Evolutionary conservation across 1,284 basidiomycete species (phyloP), one percentile per base, ranked within the genome.

Genomic region (Ceratorhiza oryzae-sativae): DNA sequence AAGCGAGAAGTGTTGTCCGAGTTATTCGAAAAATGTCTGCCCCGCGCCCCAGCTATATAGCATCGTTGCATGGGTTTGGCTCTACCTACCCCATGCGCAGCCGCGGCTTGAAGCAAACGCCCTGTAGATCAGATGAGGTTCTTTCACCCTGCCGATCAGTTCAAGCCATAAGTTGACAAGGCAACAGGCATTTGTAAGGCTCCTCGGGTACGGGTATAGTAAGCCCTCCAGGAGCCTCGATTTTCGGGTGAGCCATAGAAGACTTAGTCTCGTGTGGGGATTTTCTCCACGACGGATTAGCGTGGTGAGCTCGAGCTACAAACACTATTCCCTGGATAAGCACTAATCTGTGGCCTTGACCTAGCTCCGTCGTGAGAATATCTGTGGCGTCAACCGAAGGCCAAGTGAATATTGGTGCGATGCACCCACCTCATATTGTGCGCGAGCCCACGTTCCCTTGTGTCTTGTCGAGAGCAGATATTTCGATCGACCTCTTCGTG

Each of bases 71-170:
- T 20, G 5, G 45, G 45, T 9, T 48, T 48, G 45, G 8, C n/a
- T 48, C n/a, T 18, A 39, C 13, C 36, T 13, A 39, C 13, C 36
- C 36, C 45, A 18, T 20, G 45, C 12, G n/a, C 20, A 20, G 45
- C 45, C 45, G 45, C 45, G 45, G 45, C 45, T n/a, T 48, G 45
- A 48, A 18, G 8, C 45, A 20, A 18, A 48, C 45, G 45, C 45
- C 45, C 45, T 48, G 45, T 18, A 48, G 45, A 48, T 48, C 45
- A 15, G 45, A 5, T n/a, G 45, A 48, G 36, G 9, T 48, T 48
- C 45, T 20, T 48, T 48, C 45, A 48, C n/a, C 45, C 45, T 48
- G 45, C n/a, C 45, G 45, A 48, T 48, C 45, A 48, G 45, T 48
- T 48, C 45, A 48, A 48, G 45, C n/a, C 45, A 48, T 48, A 48